Conservation (phyloP, 2,329 filamentous ascomycete species). For the Cercospora zeae-maydis region DNA sequence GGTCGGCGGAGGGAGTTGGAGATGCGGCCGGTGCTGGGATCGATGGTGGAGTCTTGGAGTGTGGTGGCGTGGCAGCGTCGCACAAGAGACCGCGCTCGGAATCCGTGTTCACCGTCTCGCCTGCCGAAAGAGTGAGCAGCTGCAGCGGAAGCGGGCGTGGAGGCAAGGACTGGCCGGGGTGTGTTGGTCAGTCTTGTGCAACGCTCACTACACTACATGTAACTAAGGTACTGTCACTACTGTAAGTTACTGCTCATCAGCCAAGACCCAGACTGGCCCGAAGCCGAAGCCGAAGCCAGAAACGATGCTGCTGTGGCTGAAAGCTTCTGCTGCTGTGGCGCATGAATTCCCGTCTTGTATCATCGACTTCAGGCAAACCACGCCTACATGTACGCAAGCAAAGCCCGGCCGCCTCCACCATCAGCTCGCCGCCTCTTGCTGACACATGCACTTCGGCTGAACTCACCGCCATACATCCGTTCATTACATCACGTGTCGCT, state of each 20-base stretch:
- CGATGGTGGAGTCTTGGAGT: too few species aligned
- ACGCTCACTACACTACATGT: too few species aligned
- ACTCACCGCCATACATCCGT: not conserved
- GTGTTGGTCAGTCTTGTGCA: not conserved
- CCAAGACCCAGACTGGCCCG: not conserved
- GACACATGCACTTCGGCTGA: constrained; percentile 11
- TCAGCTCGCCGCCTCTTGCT: not conserved
- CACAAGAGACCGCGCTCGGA: not conserved
- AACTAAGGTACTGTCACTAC: too few species aligned
- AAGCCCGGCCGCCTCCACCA: constrained; percentile 16
- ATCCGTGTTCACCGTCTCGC: not conserved
- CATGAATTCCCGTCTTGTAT: not conserved
- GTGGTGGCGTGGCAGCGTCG: not conserved
- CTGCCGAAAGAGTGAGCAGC: not conserved
- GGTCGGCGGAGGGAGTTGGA: not conserved
- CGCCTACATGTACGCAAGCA: constrained; percentile 15
- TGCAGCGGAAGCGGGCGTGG: not conserved
- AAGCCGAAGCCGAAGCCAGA: not conserved
- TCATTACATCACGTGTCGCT: constrained; percentile 7
- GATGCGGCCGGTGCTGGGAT: not conserved
- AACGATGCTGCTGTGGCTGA: not conserved
- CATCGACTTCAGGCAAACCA: constrained; percentile 16
- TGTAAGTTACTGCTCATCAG: not conserved
- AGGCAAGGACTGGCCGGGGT: not conserved
- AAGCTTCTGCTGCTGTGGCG: not conserved